Conservation (phyloP, 106 monocot species). For the Dendrobium chrysotoxum region DNA sequence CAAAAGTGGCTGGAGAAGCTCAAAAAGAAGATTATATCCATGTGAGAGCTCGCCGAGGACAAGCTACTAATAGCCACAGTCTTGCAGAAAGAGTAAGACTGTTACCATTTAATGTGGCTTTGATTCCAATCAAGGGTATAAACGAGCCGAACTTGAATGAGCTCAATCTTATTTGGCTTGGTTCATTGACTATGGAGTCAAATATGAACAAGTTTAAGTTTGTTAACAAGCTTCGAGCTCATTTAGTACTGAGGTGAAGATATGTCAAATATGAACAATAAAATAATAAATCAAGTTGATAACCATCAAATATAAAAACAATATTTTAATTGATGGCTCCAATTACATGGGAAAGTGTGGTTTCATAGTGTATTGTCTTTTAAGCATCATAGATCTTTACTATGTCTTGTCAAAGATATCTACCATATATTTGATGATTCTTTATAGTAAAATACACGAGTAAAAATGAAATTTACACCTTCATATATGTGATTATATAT, state of each 20-base stretch:
- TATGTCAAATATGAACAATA: no score
- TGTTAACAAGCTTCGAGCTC: not conserved
- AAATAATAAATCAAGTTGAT: no score
- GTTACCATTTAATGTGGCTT: not conserved
- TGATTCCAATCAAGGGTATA: not conserved
- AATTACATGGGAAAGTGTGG: no score
- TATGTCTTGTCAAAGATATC: no score
- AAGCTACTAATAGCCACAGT: conserved; percentile 55
- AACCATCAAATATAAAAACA: no score
- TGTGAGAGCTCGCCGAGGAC: conserved; percentile 51
- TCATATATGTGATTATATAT: no score
- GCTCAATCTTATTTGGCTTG: not conserved
- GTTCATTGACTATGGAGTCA: not conserved
- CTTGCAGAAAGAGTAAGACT: conserved; percentile 48
- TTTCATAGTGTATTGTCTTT: no score
- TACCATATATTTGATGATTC: not conserved
- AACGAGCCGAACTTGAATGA: not conserved
- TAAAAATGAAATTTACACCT: not conserved
- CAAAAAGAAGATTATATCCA: conserved; percentile 34
- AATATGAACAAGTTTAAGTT: not conserved
- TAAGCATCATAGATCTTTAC: no score
- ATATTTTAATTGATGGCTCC: no score
- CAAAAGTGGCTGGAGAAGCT: conserved; percentile 17
- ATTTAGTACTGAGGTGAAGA: not conserved
- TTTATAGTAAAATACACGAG: not conserved